Evolutionary conservation across 2,329 filamentous ascomycete genomes (phyloP).

Genomic region (Ophidiomyces ophidiicola): DNA sequence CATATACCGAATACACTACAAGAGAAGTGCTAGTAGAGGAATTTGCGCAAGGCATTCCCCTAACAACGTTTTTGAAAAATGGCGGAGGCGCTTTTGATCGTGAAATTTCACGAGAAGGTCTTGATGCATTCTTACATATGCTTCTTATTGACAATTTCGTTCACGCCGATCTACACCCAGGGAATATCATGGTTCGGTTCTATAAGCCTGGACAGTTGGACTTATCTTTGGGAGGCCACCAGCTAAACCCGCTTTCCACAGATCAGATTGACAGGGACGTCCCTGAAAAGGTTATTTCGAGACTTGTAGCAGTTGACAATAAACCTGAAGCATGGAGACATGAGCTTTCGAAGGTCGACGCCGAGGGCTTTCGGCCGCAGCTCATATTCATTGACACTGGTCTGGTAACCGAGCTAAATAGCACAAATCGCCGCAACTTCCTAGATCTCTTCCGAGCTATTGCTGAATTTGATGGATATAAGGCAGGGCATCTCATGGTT

Average conservation of each 20-base stretch:
- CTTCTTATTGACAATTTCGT: slow-evolving; percentile 94
- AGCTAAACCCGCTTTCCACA: slow-evolving; percentile 22
- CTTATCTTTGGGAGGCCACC: slow-evolving; percentile 42
- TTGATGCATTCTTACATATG: slow-evolving; percentile 95
- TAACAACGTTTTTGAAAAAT: slow-evolving; percentile 79
- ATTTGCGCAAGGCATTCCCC: slow-evolving; percentile 84
- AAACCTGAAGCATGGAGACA: slow-evolving; percentile 59
- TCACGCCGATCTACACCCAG: slow-evolving; percentile 89
- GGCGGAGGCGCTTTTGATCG: slow-evolving; percentile 86
- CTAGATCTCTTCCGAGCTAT: slow-evolving; percentile 90
- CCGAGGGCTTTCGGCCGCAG: slow-evolving; percentile 82
- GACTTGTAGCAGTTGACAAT: slow-evolving; percentile 61
- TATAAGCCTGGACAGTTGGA: slow-evolving; percentile 69
- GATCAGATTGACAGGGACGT: slow-evolving; percentile 53
- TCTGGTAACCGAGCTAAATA: slow-evolving; percentile 85
- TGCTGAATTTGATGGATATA: slow-evolving; percentile 94
- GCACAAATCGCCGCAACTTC: slow-evolving; percentile 76
- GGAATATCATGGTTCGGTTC: slow-evolving; percentile 99
- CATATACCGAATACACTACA: slow-evolving; percentile 84
- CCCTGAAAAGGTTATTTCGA: slow-evolving; percentile 72
- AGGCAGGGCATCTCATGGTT: slow-evolving; percentile 89
- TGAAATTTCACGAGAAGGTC: slow-evolving; percentile 86
- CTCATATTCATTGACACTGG: slow-evolving; percentile 96
- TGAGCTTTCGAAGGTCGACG: slow-evolving; percentile 64
- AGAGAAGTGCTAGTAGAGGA: slow-evolving; percentile 88